A percentile compares a stretch with the other conserved stretches of the same genome.
These are phyloP conservation scores for Ruellia speciosa DNA, from an alignment of 305 asterid genomes.

Conservation along the genomic window DNA sequence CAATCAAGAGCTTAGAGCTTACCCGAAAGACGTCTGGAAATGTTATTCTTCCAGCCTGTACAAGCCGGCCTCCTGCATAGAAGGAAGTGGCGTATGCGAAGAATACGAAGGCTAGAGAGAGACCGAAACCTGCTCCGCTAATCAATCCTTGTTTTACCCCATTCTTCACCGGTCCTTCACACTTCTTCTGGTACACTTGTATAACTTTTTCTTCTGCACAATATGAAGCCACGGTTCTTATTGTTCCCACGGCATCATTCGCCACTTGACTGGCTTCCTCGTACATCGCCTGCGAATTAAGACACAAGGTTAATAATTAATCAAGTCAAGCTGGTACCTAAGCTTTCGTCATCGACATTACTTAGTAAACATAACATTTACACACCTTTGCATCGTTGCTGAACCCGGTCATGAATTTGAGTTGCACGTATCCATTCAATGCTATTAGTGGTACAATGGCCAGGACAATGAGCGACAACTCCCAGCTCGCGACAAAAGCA, in stretches of 20 bases:
- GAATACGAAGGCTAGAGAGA: constrained; percentile 38
- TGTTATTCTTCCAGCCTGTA: constrained; percentile 39
- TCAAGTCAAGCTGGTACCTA: too few species aligned
- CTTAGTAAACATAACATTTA: background rate
- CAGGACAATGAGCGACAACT: constrained; percentile 43
- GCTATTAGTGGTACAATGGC: constrained; percentile 46
- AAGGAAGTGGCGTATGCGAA: constrained; percentile 44
- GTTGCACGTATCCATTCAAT: constrained; percentile 37
- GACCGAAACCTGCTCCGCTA: constrained; percentile 53
- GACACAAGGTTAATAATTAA: too few species aligned
- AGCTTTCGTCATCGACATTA: too few species aligned
- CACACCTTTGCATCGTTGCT: constrained; percentile 50
- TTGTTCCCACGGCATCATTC: constrained; percentile 66
- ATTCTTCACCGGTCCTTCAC: constrained; percentile 49
- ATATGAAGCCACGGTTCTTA: constrained; percentile 69
- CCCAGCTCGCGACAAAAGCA: constrained; percentile 55
- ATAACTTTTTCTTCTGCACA: constrained; percentile 61
- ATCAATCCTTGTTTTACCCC: constrained; percentile 49
- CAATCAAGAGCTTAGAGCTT: constrained; percentile 2
- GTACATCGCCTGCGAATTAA: constrained; percentile 37
- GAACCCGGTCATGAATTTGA: constrained; percentile 49
- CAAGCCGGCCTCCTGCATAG: constrained; percentile 67
- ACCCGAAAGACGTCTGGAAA: constrained; percentile 54
- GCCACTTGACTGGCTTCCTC: constrained; percentile 73
- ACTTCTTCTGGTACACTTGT: constrained; percentile 43